phyloP scores from a whole-genome alignment of 2,329 filamentous ascomycete species.

The Curvularia sp. region DNA sequence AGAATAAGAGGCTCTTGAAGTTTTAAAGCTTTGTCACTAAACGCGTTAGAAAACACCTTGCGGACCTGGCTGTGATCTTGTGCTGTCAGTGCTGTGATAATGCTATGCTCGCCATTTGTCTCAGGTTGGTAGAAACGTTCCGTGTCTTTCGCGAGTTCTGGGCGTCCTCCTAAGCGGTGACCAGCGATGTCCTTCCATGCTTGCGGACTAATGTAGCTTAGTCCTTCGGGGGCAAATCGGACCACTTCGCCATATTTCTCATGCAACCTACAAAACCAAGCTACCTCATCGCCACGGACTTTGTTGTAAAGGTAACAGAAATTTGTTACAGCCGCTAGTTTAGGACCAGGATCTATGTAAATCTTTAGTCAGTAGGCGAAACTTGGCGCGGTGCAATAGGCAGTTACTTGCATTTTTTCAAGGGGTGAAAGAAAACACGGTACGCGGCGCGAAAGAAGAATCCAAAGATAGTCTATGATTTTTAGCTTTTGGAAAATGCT shows the following conservation, averaged over 20 bases:
- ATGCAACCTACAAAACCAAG: not conserved
- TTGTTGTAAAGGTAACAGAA: not conserved
- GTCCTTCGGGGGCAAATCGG: conserved; percentile 9
- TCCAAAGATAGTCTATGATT: not conserved
- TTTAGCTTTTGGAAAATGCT: not conserved
- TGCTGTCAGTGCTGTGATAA: not conserved
- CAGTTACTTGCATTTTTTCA: conserved; percentile 5
- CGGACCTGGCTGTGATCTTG: not conserved
- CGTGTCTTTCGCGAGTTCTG: not conserved
- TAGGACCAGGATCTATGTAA: not conserved
- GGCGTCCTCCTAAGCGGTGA: not conserved
- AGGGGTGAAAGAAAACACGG: conserved; percentile 5
- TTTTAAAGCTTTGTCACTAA: conserved; percentile 46
- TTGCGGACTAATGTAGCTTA: conserved; percentile 8
- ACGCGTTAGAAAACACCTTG: conserved; percentile 39
- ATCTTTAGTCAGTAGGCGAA: not conserved
- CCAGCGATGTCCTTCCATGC: conserved; percentile 22
- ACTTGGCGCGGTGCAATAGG: not conserved
- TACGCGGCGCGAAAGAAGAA: not conserved
- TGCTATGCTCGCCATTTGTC: not conserved
- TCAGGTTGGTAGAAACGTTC: not conserved
- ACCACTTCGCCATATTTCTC: conserved; percentile 18
- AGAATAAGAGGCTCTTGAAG: conserved; percentile 48
- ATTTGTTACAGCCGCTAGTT: not conserved
- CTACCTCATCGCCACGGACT: not conserved